Evolutionary conservation across 805 yeast genomes (phyloP).

Genomic region (Nakazawaea ishiwadae): DNA sequence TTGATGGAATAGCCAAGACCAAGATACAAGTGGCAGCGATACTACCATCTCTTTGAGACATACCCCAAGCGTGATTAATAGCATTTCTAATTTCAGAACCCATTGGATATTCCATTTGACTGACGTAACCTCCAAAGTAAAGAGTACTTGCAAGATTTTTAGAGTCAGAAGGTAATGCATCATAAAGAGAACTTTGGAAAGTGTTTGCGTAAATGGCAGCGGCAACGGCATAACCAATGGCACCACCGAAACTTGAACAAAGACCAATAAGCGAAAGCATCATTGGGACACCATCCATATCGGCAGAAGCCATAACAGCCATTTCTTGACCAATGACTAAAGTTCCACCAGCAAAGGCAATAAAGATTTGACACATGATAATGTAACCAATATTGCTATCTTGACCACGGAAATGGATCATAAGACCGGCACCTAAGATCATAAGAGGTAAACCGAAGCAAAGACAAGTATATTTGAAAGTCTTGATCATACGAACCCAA

Average conservation of each 20-base stretch:
- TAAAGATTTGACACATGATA: constrained; percentile 27
- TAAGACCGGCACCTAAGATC: constrained; percentile 21
- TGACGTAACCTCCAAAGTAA: constrained; percentile 19
- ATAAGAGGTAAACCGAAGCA: constrained; percentile 19
- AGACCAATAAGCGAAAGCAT: constrained; percentile 31
- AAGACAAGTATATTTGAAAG: constrained; percentile 20
- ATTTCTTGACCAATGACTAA: constrained; percentile 24
- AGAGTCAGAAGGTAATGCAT: constrained; percentile 22
- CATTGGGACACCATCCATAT: constrained; percentile 36
- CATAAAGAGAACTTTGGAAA: constrained; percentile 22
- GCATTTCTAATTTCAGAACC: constrained; percentile 23
- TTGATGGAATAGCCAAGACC: constrained; percentile 20
- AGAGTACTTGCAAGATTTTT: constrained; percentile 15
- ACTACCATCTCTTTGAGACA: constrained; percentile 19
- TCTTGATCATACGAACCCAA: constrained; percentile 17
- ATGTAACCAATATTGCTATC: constrained; percentile 18
- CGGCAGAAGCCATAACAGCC: constrained; percentile 34
- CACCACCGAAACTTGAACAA: constrained; percentile 31
- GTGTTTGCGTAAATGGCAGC: constrained; percentile 32
- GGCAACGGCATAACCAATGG: constrained; percentile 35
- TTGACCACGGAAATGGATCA: constrained; percentile 22
- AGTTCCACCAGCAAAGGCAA: constrained; percentile 37
- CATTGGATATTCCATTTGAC: constrained; percentile 20
- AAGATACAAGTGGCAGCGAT: constrained; percentile 22
- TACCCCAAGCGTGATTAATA: constrained; percentile 23